Evolutionary conservation across 164 flowering plant species (phyloP), one percentile per base, ranked within the genome.

Genomic region (Magnolia officinalis): DNA sequence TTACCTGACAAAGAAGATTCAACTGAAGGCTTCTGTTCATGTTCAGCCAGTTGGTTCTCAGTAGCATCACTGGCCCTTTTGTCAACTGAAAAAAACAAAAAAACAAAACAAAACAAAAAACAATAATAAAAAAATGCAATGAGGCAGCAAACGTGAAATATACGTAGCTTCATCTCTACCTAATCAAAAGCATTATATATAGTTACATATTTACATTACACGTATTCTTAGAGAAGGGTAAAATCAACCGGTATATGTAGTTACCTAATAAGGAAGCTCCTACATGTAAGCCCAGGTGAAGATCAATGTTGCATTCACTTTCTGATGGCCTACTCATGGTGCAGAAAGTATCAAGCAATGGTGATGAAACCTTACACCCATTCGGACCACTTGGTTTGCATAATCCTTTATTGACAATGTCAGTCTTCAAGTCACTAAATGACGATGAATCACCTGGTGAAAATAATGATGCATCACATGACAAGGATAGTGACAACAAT

Each of bases 211-310:
- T n/a, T 21, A 13, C 26, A 26, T 29, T 21, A 11, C 37, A 45
- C 68, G 23, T 11, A 65, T 65, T 65, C 16, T 65, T 24, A 63
- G 21, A 18, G 37, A 37, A 37, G 68, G 9, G 19, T 23, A 65
- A 65, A 21, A 65, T 20, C 68, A 65, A 65, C 13, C 10, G 14
- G 24, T 20, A 23, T 20, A 23, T 70, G 45, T 69, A n/a, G 49
- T 37, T 83, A 88, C 91, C 90, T 73, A 82, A 78, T 63, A 77
- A 49, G 75, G 79, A 84, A 45, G 84, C 80, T 72, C 84, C 78
- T 72, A 78, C 63, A 50, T 86, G 80, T 70, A 85, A 80, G 72
- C 83, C 88, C 72, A 80, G 86, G 74, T 84, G 81, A 83, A 83
- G 86, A 75, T 83, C 84, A 16, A 84, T 63, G 69, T 63, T 78